A percentile compares a stretch with the other conserved stretches of the same genome.
phyloP scores from a whole-genome alignment of 306 rosid species.

The Vachellia pachyceras region DNA sequence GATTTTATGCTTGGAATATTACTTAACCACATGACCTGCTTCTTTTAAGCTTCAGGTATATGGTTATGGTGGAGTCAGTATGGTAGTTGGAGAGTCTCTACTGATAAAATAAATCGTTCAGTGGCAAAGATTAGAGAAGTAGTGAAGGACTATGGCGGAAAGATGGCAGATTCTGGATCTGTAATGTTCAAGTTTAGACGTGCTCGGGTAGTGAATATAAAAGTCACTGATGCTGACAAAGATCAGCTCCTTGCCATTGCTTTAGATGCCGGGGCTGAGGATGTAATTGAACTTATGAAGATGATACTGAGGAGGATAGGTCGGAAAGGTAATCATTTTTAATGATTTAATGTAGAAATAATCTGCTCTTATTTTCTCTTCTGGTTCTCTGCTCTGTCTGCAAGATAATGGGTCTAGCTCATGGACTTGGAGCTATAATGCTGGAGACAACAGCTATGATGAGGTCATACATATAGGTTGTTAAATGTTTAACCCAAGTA shows the following conservation, averaged over 20 bases:
- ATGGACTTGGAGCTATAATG: conserved; percentile 17
- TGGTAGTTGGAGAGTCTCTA: conserved; percentile 89
- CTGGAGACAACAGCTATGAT: conserved; percentile 1
- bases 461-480: conserved; percentile 32
- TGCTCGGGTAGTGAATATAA: conserved; percentile 76
- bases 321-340: conserved; percentile 64
- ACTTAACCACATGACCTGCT: conserved; percentile 10
- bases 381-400: conserved; percentile 26
- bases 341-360: conserved; percentile 13
- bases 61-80: conserved; percentile 94
- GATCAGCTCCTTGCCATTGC: conserved; percentile 81
- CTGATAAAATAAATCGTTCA: conserved; percentile 84
- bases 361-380: conserved; percentile 3
- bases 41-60: conserved; percentile 61
- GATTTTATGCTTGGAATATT: conserved; percentile 28
- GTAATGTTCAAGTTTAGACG: conserved; percentile 86
- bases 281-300: conserved; percentile 88
- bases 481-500: conserved; percentile 9
- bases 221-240: conserved; percentile 71
- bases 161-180: conserved; percentile 97
- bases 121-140: conserved; percentile 87
- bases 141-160: conserved; percentile 85
- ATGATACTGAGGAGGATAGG: conserved; percentile 79
- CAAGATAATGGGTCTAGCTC: conserved; percentile 14
- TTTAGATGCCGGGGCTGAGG: conserved; percentile 91